Percentiles rank a stretch among this genome's conserved stretches.
Evolutionary conservation across 345 rosid genomes (phyloP).

Genomic region (Populus pruinosa): DNA sequence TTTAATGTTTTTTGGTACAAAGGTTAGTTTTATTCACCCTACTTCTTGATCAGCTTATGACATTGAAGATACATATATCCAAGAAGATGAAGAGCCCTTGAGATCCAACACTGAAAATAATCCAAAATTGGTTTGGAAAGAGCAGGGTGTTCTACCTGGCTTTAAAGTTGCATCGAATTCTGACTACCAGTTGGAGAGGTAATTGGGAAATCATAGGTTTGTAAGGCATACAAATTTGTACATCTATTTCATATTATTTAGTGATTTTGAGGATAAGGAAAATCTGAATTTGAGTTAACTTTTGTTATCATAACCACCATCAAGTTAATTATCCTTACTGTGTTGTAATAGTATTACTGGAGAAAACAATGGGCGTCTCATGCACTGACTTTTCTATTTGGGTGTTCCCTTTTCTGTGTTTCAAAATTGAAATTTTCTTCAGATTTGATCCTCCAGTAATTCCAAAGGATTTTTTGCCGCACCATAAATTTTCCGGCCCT

Average conservation of each 20-base stretch:
- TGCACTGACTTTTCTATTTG: too few species aligned
- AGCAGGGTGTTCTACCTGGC: constrained; percentile 65
- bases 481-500: constrained; percentile 65
- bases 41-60: constrained; percentile 53
- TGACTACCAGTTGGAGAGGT: constrained; percentile 76
- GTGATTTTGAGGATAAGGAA: background rate
- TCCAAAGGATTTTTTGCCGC: constrained; percentile 75
- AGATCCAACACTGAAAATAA: constrained; percentile 42
- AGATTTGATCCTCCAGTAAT: constrained; percentile 83
- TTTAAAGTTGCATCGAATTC: constrained; percentile 62
- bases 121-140: constrained; percentile 56
- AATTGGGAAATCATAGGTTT: constrained; percentile 15
- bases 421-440: constrained; percentile 16
- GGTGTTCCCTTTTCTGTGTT: background rate
- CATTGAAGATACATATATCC: constrained; percentile 56
- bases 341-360: too few species aligned
- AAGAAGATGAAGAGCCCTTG: constrained; percentile 78
- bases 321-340: too few species aligned
- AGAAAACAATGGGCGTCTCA: background rate
- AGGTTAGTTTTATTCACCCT: constrained; percentile 4
- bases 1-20: background rate
- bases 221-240: background rate
- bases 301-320: background rate
- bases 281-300: background rate
- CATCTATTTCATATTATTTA: background rate